phyloP scores from a whole-genome alignment of 2,329 filamentous ascomycete species.

The Chaetomium strumarium region DNA sequence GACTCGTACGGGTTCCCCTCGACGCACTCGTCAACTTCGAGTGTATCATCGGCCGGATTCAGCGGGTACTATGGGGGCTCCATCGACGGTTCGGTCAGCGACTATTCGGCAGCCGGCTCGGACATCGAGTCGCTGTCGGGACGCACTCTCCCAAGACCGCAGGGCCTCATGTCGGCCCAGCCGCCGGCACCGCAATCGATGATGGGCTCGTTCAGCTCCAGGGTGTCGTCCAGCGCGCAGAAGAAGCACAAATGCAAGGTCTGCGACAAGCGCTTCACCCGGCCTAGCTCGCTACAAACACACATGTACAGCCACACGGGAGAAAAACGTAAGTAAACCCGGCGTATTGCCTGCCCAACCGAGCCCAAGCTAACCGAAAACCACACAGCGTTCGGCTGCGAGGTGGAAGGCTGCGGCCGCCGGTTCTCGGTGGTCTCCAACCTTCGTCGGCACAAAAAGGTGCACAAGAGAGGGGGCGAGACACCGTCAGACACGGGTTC shows the following conservation, averaged over 20 bases:
- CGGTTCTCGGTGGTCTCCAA: constrained; percentile 98
- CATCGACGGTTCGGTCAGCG: constrained; percentile 77
- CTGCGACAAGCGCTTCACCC: constrained; percentile 94
- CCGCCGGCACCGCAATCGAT: constrained; percentile 89
- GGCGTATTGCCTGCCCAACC: background rate
- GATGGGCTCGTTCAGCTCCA: constrained; percentile 98
- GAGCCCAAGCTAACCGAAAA: constrained; percentile 12
- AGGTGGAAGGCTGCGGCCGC: constrained; percentile 89
- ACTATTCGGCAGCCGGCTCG: constrained; percentile 85
- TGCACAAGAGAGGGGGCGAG: constrained; percentile 61
- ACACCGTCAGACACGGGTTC: constrained; percentile 55
- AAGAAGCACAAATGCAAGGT: constrained; percentile 99
- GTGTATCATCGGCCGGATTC: constrained; percentile 79
- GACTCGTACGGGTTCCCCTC: constrained; percentile 92
- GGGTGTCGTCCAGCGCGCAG: constrained; percentile 89
- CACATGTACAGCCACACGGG: constrained; percentile 99
- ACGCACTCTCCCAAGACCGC: constrained; percentile 76
- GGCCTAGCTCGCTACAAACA: constrained; percentile 89
- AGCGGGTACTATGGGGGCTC: constrained; percentile 80
- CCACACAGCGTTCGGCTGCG: constrained; percentile 75
- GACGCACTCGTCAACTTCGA: constrained; percentile 78
- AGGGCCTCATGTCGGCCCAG: constrained; percentile 53
- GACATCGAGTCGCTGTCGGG: constrained; percentile 79
- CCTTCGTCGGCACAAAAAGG: constrained; percentile 87
- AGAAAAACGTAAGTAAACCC: constrained; percentile 77